Evolutionary conservation across 2,329 filamentous ascomycete genomes (phyloP).

Genomic region (Penicillium sp.): DNA sequence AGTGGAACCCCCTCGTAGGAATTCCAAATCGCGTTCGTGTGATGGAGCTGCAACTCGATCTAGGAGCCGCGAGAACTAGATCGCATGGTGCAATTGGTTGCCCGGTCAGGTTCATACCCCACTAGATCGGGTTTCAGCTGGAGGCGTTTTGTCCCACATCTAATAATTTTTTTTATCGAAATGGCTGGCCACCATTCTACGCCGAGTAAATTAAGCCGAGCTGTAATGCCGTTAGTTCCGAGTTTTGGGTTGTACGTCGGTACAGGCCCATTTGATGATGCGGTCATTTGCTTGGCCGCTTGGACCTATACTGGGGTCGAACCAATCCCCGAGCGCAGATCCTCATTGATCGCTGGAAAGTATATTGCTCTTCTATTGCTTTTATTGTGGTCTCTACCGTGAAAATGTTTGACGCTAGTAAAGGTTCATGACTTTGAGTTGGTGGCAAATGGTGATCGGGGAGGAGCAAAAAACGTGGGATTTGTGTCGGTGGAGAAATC

Average conservation of each 20-base stretch:
- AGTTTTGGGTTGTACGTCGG: not conserved
- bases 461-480: not conserved
- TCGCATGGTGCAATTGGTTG: conserved; percentile 11
- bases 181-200: not conserved
- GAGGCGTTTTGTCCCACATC: conserved; percentile 10
- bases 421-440: not conserved
- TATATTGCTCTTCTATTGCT: not conserved
- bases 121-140: conserved; percentile 18
- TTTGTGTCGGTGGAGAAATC: not conserved
- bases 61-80: conserved; percentile 2
- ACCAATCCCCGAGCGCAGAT: not conserved
- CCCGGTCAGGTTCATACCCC: conserved; percentile 2
- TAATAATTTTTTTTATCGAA: not conserved
- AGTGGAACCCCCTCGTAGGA: not conserved
- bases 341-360: not conserved
- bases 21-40: not conserved
- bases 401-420: not conserved
- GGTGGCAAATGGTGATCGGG: not conserved
- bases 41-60: not conserved
- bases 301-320: not conserved
- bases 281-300: not conserved
- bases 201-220: conserved; percentile 1
- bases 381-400: not conserved
- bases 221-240: not conserved
- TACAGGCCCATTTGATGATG: not conserved